These are phyloP conservation scores for Hirschioporus abietinus DNA, from an alignment of 768 basidiomycete genomes.

Conservation along the genomic window DNA sequence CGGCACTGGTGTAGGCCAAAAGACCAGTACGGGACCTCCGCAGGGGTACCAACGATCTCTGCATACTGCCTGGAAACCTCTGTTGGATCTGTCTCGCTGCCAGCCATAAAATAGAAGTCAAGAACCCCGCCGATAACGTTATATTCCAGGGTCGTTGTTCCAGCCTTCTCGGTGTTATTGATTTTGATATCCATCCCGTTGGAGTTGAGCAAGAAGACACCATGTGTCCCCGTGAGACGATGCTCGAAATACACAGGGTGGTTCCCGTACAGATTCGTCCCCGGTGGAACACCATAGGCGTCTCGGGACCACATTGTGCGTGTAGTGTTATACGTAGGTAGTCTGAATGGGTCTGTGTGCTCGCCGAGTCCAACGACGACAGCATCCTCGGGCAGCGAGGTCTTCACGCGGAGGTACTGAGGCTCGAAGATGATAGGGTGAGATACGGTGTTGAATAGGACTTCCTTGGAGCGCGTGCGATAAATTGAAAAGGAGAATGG, in stretches of 20 bases:
- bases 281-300: constrained; percentile 49
- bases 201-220: constrained; percentile 62
- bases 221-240: constrained; percentile 59
- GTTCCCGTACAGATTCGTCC: constrained; percentile 65
- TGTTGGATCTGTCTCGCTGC: constrained; percentile 51
- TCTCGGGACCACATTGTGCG: constrained; percentile 65
- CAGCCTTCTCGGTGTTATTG: constrained; percentile 31
- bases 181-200: constrained; percentile 79
- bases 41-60: constrained; percentile 57
- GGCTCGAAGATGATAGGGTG: constrained; percentile 69
- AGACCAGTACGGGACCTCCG: constrained; percentile 72
- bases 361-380: constrained; percentile 82
- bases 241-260: constrained; percentile 75
- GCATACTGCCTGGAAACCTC: constrained; percentile 66
- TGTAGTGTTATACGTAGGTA: constrained; percentile 36
- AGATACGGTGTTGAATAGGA: constrained; percentile 55
- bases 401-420: constrained; percentile 72
- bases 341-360: constrained; percentile 60
- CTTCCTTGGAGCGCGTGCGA: constrained; percentile 43
- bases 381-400: constrained; percentile 48
- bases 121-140: constrained; percentile 73
- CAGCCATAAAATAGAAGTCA: constrained; percentile 76
- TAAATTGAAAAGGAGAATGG: constrained; percentile 60
- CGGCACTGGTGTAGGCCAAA: constrained; percentile 72
- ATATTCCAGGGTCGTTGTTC: constrained; percentile 53